Conservation (phyloP, 2,329 filamentous ascomycete species). For the Phyllosticta citriasiana region DNA sequence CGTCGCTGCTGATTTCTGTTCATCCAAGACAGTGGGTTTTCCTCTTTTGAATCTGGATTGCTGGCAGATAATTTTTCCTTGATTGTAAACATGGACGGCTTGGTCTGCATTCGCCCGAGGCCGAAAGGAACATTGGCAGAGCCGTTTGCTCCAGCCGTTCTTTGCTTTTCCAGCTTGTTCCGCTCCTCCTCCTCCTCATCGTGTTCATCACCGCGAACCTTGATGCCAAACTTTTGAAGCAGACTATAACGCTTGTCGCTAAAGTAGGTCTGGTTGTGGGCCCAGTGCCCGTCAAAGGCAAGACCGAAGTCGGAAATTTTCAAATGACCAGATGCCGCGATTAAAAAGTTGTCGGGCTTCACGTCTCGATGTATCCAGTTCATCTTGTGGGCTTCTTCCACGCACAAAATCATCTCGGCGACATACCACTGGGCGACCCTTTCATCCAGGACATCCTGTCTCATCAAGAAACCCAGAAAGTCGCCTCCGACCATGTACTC, state of each 20-base stretch:
- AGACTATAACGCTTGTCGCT: constrained; percentile 72
- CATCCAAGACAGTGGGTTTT: constrained; percentile 26
- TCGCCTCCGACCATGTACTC: constrained; percentile 97
- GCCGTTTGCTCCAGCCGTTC: constrained; percentile 10
- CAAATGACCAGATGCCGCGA: constrained; percentile 76
- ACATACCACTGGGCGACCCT: constrained; percentile 74
- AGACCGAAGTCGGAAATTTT: constrained; percentile 96
- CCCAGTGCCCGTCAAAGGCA: constrained; percentile 91
- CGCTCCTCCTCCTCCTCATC: constrained; percentile 52
- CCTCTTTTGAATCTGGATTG: constrained; percentile 12
- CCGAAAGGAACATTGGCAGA: neutral
- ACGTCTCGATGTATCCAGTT: constrained; percentile 91
- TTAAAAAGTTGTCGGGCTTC: constrained; percentile 95
- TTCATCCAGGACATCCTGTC: constrained; percentile 75
- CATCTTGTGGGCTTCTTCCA: constrained; percentile 83
- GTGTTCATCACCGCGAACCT: constrained; percentile 61
- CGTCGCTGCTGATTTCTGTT: constrained; percentile 49
- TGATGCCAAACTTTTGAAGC: constrained; percentile 64
- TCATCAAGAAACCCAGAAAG: constrained; percentile 76
- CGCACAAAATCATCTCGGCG: constrained; percentile 90
- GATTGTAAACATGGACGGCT: neutral
- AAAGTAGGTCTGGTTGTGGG: constrained; percentile 80
- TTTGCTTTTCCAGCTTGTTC: constrained; percentile 21
- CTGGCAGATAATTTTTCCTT: neutral
- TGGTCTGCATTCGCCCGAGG: neutral